Conservation (phyloP, 2,329 filamentous ascomycete species). For the Apiospora marii region DNA sequence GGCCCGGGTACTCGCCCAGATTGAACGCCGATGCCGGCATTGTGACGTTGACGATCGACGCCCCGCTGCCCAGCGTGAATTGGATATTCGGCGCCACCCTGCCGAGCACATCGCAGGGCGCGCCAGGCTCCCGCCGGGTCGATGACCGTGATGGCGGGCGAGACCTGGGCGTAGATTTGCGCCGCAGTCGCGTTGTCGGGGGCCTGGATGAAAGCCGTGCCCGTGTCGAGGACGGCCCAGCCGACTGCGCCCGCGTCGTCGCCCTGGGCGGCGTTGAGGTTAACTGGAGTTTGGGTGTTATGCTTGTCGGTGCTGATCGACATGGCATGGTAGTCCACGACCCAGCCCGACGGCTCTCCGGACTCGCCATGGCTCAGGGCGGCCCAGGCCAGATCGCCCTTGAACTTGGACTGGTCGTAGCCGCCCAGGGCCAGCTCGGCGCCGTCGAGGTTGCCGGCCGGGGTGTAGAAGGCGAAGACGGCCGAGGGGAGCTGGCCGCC, state of each 20-base stretch:
- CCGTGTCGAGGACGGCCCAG: conserved; percentile 42
- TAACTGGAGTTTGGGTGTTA: no score
- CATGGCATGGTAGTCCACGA: conserved; percentile 38
- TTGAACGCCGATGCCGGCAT: conserved; percentile 43
- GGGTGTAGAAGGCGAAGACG: conserved; percentile 41
- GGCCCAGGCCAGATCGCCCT: conserved; percentile 38
- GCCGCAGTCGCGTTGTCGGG: conserved; percentile 40
- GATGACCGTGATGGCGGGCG: conserved; percentile 40
- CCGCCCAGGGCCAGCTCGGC: conserved; percentile 45
- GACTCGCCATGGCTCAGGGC: conserved; percentile 35
- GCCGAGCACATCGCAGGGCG: conserved; percentile 41
- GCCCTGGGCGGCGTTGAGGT: conserved; percentile 29
- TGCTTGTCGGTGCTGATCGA: conserved; percentile 29
- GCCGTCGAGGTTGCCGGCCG: conserved; percentile 32
- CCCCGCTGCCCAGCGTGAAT: conserved; percentile 39
- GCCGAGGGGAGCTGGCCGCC: conserved; percentile 36
- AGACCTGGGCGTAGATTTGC: conserved; percentile 43
- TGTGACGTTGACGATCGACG: conserved; percentile 31
- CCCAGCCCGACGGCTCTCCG: conserved; percentile 31
- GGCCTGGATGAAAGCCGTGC: conserved; percentile 42
- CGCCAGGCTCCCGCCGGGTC: conserved; percentile 43
- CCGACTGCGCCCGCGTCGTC: conserved; percentile 32
- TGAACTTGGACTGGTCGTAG: conserved; percentile 40
- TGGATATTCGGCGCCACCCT: conserved; percentile 39
- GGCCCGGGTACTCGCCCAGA: conserved; percentile 42